Percentiles rank a stretch among this genome's conserved stretches.
Conservation (phyloP, 2,329 filamentous ascomycete species). For the Cercospora janseana region DNA sequence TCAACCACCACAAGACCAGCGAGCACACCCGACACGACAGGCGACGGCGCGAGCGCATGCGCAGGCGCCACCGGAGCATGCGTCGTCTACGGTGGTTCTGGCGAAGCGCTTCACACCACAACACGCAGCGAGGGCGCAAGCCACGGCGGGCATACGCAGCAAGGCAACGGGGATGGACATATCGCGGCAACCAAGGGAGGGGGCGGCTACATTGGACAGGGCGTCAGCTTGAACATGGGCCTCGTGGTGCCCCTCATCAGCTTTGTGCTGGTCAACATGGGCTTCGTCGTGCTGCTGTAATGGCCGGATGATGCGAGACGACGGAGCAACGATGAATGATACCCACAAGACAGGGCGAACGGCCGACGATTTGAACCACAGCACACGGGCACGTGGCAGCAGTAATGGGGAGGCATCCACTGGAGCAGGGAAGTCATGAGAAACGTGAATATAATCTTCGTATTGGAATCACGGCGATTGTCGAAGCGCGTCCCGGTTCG, state of each 20-base stretch:
- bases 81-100: conserved; percentile 21
- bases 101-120: conserved; percentile 10
- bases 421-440: too few species aligned
- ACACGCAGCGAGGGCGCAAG: conserved; percentile 9
- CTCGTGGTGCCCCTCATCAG: conserved; percentile 11
- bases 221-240: conserved; percentile 9
- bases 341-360: conserved; percentile 1
- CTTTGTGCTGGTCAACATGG: conserved; percentile 16
- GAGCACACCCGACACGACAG: conserved; percentile 9
- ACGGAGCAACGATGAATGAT: conserved; percentile 6
- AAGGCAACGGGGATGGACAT: conserved; percentile 18
- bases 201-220: conserved; percentile 20
- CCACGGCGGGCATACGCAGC: conserved; percentile 2
- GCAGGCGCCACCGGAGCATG: conserved; percentile 23
- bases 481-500: too few species aligned
- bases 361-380: conserved; percentile 2
- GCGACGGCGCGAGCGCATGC: conserved; percentile 16
- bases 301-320: neutral
- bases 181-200: conserved; percentile 13
- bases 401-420: neutral
- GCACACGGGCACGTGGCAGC: neutral
- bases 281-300: conserved; percentile 15
- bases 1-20: conserved; percentile 16
- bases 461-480: too few species aligned
- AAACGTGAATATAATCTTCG: too few species aligned